Evolutionary conservation across 805 yeast species (phyloP).

Genomic region (Cyberlindnera suaveolens): DNA sequence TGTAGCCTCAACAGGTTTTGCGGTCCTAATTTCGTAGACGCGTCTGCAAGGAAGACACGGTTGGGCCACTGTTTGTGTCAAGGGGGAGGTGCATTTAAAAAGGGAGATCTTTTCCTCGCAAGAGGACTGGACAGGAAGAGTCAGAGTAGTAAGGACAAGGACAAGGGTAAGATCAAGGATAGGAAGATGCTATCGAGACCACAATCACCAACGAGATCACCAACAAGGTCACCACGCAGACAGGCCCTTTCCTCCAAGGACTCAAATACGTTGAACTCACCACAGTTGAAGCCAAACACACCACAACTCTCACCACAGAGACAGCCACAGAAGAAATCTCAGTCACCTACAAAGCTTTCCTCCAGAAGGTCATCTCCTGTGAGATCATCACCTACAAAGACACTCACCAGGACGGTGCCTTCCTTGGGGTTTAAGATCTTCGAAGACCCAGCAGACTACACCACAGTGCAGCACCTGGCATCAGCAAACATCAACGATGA

Average conservation of each 20-base stretch:
- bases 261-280: constrained; percentile 15
- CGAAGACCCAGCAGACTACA: constrained; percentile 20
- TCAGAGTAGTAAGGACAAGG: not conserved
- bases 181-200: not conserved
- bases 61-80: too few species aligned
- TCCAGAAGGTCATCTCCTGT: constrained; percentile 4
- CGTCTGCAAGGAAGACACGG: too few species aligned
- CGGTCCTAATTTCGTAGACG: too few species aligned
- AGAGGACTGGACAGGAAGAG: too few species aligned
- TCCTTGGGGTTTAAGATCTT: constrained; percentile 19
- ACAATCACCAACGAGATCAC: constrained; percentile 12
- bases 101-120: too few species aligned
- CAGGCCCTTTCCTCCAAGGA: constrained; percentile 22
- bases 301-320: constrained; percentile 12
- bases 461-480: constrained; percentile 11
- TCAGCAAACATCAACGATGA: constrained; percentile 12
- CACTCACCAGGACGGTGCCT: constrained; percentile 6
- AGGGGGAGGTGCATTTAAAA: too few species aligned
- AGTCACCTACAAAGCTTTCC: constrained; percentile 9
- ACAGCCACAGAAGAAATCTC: constrained; percentile 1
- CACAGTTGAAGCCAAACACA: constrained; percentile 1
- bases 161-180: not conserved
- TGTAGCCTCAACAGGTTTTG: too few species aligned
- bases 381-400: constrained; percentile 1
- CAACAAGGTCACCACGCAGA: constrained; percentile 12